phyloP scores from a whole-genome alignment of 805 yeast species.

The Wickerhamomyces queroliae region DNA sequence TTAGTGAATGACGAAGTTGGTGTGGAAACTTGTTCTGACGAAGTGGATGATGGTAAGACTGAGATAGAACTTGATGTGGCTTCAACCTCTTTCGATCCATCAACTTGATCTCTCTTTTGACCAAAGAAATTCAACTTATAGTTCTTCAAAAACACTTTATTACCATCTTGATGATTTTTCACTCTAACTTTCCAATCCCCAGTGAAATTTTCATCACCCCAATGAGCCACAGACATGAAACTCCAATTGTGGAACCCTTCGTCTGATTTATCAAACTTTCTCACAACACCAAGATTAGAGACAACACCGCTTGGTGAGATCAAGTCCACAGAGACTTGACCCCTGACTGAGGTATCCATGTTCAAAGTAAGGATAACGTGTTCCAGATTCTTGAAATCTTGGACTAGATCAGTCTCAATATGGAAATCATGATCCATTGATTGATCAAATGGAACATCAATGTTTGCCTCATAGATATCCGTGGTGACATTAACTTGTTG shows the following conservation, averaged over 20 bases:
- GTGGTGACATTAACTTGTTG: slow-evolving; percentile 77
- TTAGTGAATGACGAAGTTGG: slow-evolving; percentile 15
- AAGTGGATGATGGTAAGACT: slow-evolving; percentile 1
- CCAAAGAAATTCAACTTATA: slow-evolving; percentile 88
- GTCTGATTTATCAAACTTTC: slow-evolving; percentile 50
- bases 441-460: slow-evolving; percentile 17
- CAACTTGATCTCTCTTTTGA: slow-evolving; percentile 48
- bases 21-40: slow-evolving; percentile 2
- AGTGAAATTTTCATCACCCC: slow-evolving; percentile 83
- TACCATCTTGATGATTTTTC: slow-evolving; percentile 32
- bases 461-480: slow-evolving; percentile 25
- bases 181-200: slow-evolving; percentile 85
- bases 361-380: slow-evolving; percentile 82
- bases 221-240: slow-evolving; percentile 96
- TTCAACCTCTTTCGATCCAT: slow-evolving; percentile 24
- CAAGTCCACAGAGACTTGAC: slow-evolving; percentile 59
- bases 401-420: slow-evolving; percentile 43
- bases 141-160: slow-evolving; percentile 39
- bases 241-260: slow-evolving; percentile 79
- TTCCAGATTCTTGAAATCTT: slow-evolving; percentile 68
- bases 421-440: slow-evolving; percentile 32
- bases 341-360: slow-evolving; percentile 60
- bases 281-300: slow-evolving; percentile 66
- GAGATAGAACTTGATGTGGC: slow-evolving; percentile 1
- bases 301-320: slow-evolving; percentile 70